Percentiles rank a stretch among this genome's conserved stretches.
phyloP scores from a whole-genome alignment of 176 grass and related monocot species.

The Juncus inflexus region DNA sequence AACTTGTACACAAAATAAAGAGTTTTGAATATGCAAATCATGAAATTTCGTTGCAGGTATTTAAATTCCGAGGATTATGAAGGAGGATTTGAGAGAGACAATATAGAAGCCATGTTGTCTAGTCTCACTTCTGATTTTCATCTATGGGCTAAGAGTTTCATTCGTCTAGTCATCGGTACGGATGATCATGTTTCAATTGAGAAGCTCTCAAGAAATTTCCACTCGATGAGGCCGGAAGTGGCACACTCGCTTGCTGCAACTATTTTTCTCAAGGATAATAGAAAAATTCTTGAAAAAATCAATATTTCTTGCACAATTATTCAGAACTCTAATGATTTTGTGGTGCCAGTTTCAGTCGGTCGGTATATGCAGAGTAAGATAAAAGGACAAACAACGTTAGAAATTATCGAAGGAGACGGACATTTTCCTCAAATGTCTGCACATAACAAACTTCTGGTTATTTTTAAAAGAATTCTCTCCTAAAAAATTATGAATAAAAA shows the following conservation, averaged over 20 bases:
- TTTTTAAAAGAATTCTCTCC: constrained; percentile 42
- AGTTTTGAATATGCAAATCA: background rate
- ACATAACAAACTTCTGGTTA: constrained; percentile 33
- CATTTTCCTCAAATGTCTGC: constrained; percentile 71
- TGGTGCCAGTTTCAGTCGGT: constrained; percentile 41
- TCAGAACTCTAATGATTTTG: constrained; percentile 44
- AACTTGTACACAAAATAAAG: background rate
- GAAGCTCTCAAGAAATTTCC: constrained; percentile 42
- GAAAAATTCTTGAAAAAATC: constrained; percentile 35
- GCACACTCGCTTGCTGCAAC: constrained; percentile 42
- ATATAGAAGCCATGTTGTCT: constrained; percentile 40
- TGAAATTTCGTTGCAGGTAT: constrained; percentile 38
- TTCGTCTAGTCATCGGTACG: constrained; percentile 28
- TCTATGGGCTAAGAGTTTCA: constrained; percentile 47
- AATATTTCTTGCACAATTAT: constrained; percentile 54
- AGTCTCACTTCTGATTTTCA: constrained; percentile 47
- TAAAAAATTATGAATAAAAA: constrained; percentile 9
- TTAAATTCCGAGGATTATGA: constrained; percentile 70
- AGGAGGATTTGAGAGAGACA: constrained; percentile 52
- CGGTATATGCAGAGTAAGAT: constrained; percentile 54
- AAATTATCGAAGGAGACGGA: constrained; percentile 45
- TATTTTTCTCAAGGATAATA: constrained; percentile 64
- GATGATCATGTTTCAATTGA: constrained; percentile 14
- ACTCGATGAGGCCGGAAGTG: constrained; percentile 52
- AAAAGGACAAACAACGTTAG: constrained; percentile 26